These are phyloP conservation scores for Acmispon strigosus DNA, from an alignment of 306 rosid genomes.

Conservation along the genomic window DNA sequence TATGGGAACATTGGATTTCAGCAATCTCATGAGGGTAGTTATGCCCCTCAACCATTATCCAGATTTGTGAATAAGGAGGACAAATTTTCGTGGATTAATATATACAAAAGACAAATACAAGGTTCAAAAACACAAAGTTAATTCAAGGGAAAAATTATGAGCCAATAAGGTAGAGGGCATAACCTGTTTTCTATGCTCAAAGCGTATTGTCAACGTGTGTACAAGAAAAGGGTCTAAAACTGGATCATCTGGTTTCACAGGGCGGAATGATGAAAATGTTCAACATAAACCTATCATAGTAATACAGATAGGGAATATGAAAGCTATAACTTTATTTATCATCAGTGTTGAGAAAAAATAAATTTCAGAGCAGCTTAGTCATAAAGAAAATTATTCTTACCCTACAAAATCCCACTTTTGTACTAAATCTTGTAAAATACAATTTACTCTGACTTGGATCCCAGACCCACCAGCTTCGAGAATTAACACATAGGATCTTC, in stretches of 20 bases:
- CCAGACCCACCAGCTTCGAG: constrained; percentile 81
- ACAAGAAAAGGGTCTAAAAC: constrained; percentile 88
- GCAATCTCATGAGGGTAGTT: no score
- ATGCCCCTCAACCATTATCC: no score
- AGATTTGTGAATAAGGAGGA: not conserved
- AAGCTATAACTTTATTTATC: constrained; percentile 3
- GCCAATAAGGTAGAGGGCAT: constrained; percentile 12
- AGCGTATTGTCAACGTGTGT: constrained; percentile 90
- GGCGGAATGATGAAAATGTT: constrained; percentile 91
- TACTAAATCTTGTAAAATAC: constrained; percentile 77
- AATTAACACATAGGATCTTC: constrained; percentile 81
- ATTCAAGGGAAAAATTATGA: not conserved
- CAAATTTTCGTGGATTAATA: not conserved
- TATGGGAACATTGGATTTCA: no score
- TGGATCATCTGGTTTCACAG: constrained; percentile 87
- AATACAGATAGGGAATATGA: constrained; percentile 16
- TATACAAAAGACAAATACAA: not conserved
- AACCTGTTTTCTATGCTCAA: constrained; percentile 98
- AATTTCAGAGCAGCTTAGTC: not conserved
- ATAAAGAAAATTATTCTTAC: constrained; percentile 35
- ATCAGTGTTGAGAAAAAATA: not conserved
- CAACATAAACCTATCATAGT: constrained; percentile 77
- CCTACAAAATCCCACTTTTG: constrained; percentile 96
- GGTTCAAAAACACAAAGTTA: constrained; percentile 8
- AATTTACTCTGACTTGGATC: constrained; percentile 82